Evolutionary conservation across 2,329 filamentous ascomycete species (phyloP).

Genomic region (Cadophora gregata): DNA sequence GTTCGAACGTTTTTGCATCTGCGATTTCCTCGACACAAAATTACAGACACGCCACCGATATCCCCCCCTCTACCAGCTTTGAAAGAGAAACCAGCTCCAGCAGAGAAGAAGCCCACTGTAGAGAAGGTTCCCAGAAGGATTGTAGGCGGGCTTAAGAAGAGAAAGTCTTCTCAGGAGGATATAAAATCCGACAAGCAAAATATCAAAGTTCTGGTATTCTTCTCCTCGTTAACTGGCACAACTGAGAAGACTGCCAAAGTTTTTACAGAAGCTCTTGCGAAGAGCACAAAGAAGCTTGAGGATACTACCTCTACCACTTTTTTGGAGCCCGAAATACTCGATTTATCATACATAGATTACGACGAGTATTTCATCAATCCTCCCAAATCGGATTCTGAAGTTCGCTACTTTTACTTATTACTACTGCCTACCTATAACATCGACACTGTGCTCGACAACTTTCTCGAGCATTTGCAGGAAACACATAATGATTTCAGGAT

Average conservation of each 20-base stretch:
- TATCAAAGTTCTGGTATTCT: conserved; percentile 83
- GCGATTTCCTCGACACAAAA: conserved; percentile 41
- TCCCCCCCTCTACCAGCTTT: conserved; percentile 33
- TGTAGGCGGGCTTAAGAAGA: conserved; percentile 42
- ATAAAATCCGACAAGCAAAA: conserved; percentile 46
- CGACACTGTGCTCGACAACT: conserved; percentile 86
- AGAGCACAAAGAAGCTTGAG: conserved; percentile 46
- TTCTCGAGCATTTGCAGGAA: conserved; percentile 85
- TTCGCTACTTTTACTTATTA: conserved; percentile 80
- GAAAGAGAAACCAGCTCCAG: conserved; percentile 34
- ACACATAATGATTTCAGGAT: conserved; percentile 98
- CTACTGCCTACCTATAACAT: conserved; percentile 94
- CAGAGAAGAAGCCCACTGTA: conserved; percentile 34
- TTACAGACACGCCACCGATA: conserved; percentile 41
- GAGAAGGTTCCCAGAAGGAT: conserved; percentile 48
- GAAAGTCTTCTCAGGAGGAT: conserved; percentile 40
- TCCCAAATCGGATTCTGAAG: conserved; percentile 62
- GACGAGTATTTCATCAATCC: conserved; percentile 89
- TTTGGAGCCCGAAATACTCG: conserved; percentile 68
- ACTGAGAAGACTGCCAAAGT: conserved; percentile 76
- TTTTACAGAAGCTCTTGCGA: conserved; percentile 62
- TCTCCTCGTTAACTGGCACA: conserved; percentile 83
- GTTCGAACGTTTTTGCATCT: conserved; percentile 44
- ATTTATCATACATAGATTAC: conserved; percentile 86
- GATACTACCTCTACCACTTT: conserved; percentile 46